phyloP scores from a whole-genome alignment of 148 eudicot genomes.

The Vaccinium corymbosum region DNA sequence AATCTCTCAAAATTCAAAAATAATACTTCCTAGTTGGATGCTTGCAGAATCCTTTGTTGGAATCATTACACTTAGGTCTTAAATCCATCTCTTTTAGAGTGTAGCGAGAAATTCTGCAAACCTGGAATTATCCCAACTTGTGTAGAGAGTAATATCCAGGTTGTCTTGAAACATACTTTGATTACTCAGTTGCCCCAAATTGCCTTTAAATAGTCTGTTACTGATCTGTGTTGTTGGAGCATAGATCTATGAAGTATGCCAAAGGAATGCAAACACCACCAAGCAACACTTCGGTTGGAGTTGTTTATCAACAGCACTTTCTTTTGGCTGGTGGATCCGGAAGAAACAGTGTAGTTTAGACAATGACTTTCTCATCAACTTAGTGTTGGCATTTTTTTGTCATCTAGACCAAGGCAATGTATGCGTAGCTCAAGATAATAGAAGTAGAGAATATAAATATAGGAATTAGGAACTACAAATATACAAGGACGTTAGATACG shows the following conservation, averaged over 20 bases:
- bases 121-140: neutral
- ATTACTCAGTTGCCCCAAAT: neutral
- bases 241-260: neutral
- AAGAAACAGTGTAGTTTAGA: neutral
- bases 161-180: too few relatives aligned
- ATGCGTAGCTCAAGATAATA: too few relatives aligned
- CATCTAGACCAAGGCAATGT: too few relatives aligned
- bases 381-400: too few relatives aligned
- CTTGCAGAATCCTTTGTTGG: too few relatives aligned
- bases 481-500: too few relatives aligned
- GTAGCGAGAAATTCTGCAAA: neutral
- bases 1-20: neutral
- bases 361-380: neutral
- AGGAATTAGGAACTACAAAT: too few relatives aligned
- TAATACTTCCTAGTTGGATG: neutral
- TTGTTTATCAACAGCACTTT: neutral
- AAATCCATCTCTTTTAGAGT: too few relatives aligned
- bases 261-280: neutral
- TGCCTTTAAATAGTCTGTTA: neutral
- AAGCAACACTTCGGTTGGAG: neutral
- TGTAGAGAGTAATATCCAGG: neutral
- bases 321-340: neutral
- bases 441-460: too few relatives aligned
- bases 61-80: too few relatives aligned
- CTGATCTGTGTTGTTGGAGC: neutral